Base-by-base conservation (phyloP, 1,139 yeast species). In the Debaryomycetaceae sp. region DNA sequence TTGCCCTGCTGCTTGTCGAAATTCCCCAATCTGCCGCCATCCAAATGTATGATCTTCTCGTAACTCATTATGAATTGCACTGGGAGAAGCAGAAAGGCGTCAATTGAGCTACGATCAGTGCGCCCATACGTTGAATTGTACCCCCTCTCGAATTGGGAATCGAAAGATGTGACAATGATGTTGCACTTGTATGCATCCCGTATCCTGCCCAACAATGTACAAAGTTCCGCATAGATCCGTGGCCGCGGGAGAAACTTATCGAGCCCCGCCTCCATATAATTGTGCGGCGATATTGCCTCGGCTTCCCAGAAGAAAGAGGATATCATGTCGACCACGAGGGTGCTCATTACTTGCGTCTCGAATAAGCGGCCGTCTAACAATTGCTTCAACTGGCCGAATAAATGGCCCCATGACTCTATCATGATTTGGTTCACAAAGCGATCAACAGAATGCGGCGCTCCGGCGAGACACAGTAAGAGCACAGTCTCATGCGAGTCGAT, bases 251-350 rank as follows among this genome's bases (percentile, higher is more conserved):
- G 18, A 20, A 31, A 34, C 23, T 25, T 27, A 3, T 29, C 21
- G 20, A 42, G 37, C 3, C 49, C 52, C 25, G 30, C 31, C 6
- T 29, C 25, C 19, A 23, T 15, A 30, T 34, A 38, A 25, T 43
- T 41, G 16, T 31, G 26, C 20, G 33, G 29, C 26, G 44, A 43
- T 16, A 42, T 28, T 20, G 37, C 24, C 31, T 45, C 46, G 21
- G 56, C 35, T 13, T 49, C 51, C 64, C 66, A 62, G 34, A 48
- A 58, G 31, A 48, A 58, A 13, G 48, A 40, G 4, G 67, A 58
- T 5, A 49, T 18, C 29, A 45, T 47, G 28, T 53, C 58, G 6
- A 54, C 37, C 4, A 53, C 31, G 8, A 54, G 21, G 5, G 49
- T 44, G 25, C 42, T 39, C 14, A 50, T 37, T 3, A 36, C 32